Conservation (phyloP, 768 basidiomycete genomes). For the Melanogaster broomeanus region DNA sequence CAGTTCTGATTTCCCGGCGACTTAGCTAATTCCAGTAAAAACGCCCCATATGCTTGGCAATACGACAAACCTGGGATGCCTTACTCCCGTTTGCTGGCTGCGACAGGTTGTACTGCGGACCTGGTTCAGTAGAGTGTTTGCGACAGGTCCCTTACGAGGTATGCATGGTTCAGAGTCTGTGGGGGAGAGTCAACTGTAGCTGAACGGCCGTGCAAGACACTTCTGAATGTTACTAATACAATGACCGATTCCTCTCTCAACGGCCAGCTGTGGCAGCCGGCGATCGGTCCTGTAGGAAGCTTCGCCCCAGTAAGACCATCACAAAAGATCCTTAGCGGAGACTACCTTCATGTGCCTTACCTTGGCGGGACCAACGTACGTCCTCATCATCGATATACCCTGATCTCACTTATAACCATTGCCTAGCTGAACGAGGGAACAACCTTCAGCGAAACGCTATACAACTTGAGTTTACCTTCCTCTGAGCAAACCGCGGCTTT, state of each 20-base stretch:
- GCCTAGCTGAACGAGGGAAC: slow-evolving; percentile 19
- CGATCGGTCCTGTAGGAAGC: slow-evolving; percentile 52
- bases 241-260: slow-evolving; percentile 51
- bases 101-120: too few relatives aligned
- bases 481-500: slow-evolving; percentile 46
- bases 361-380: slow-evolving; percentile 58
- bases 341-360: slow-evolving; percentile 55
- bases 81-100: slow-evolving; percentile 45
- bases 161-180: not conserved
- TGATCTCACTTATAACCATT: not conserved
- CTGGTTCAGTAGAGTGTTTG: too few relatives aligned
- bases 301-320: slow-evolving; percentile 50
- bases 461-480: slow-evolving; percentile 39
- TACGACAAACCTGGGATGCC: slow-evolving; percentile 56
- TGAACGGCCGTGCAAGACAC: slow-evolving; percentile 35
- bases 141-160: slow-evolving; percentile 23
- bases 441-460: slow-evolving; percentile 21
- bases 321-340: slow-evolving; percentile 41
- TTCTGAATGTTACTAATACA: slow-evolving; percentile 48
- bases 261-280: slow-evolving; percentile 56
- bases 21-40: slow-evolving; percentile 44
- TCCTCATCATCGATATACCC: too few relatives aligned
- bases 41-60: slow-evolving; percentile 42
- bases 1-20: not conserved
- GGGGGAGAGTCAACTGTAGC: not conserved